Evolutionary conservation across 768 basidiomycete species (phyloP), one percentile per base, ranked within the genome.

Genomic region (Hygrophoropsis aurantiaca): DNA sequence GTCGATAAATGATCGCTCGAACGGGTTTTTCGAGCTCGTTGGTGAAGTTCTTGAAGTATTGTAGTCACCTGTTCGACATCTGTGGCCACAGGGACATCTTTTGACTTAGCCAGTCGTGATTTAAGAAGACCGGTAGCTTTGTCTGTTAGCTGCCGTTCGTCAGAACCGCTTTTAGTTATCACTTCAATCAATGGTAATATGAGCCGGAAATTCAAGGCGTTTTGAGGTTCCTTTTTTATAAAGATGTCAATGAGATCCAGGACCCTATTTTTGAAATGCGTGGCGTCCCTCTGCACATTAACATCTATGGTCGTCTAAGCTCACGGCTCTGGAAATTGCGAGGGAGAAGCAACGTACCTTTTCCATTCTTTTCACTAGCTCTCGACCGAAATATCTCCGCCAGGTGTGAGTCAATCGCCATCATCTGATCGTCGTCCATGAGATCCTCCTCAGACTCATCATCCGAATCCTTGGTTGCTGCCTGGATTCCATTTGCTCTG

Each of bases 351-450:
- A 8, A 61, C 76, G 47, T 44, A 88, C 90, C 81, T 74, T 86
- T 90, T 44, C 74, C 77, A 30, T 70, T 69, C 58, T 81, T 84
- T 44, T 79, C 82, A 46, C 74, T 73, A 19, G 78, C 71, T 50
- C 82, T 80, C 24, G 83, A 74, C 49, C 79, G 79, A 79, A 99
- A 95, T 24, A 93, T 84, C 42, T 85, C 81, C 4, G 90, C 91
- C 6, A 99, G 81, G 60, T 95, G 87, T 40, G 90, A 88, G 60
- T 99, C 95, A 21, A 98, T 81, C 26, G 87, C 88, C 77, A 98
- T 84, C 95, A 99, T 99, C 69, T 97, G 91, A 20, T 98, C 94
- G 60, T 99, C 95, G 61, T 97, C 89, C 85, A 95, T 86, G 23
- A 85, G 69, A 40, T 88, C 87, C 51, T 84, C 82, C 11, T 82